A percentile compares a stretch with the other conserved stretches of the same genome.
Evolutionary conservation across 139 green algal species (phyloP).

Genomic region (Chlamydomonas sp.): DNA sequence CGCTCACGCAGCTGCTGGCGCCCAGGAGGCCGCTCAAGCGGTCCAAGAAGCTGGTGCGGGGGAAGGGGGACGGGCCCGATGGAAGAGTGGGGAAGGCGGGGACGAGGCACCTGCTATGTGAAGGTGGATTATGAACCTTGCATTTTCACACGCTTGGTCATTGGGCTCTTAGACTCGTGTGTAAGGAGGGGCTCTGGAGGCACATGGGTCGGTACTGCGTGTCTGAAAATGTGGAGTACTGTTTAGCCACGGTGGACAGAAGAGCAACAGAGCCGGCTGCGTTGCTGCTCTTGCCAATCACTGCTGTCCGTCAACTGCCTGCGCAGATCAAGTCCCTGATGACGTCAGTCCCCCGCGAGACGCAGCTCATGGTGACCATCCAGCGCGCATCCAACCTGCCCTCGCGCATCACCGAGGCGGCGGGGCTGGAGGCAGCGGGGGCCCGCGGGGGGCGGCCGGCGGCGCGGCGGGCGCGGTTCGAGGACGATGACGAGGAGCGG

Average conservation of each 20-base stretch:
- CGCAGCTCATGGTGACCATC: slow-evolving; percentile 62
- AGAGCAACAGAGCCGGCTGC: neutral
- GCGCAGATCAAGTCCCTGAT: slow-evolving; percentile 44
- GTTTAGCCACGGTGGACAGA: too few species aligned
- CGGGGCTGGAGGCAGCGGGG: neutral
- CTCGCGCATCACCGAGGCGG: slow-evolving; percentile 1
- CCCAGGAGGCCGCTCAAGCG: slow-evolving; percentile 34
- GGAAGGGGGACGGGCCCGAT: neutral
- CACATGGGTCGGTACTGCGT: neutral
- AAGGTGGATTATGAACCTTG: too few species aligned
- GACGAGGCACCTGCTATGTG: too few species aligned
- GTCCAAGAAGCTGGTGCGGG: slow-evolving; percentile 6
- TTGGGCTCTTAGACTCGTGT: too few species aligned
- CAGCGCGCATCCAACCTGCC: slow-evolving; percentile 66
- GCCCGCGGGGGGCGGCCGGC: too few species aligned
- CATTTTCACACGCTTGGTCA: too few species aligned
- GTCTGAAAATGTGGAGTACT: neutral
- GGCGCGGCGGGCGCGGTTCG: neutral
- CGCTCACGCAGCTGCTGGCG: slow-evolving; percentile 35
- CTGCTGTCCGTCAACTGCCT: too few species aligned
- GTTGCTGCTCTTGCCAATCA: neutral
- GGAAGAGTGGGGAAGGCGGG: neutral
- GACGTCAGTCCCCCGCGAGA: slow-evolving; percentile 54
- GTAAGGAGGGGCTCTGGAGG: neutral
- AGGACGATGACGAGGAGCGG: neutral